Evolutionary conservation across 495 filamentous ascomycete species (phyloP).

Genomic region (Penicillium cataractarum): DNA sequence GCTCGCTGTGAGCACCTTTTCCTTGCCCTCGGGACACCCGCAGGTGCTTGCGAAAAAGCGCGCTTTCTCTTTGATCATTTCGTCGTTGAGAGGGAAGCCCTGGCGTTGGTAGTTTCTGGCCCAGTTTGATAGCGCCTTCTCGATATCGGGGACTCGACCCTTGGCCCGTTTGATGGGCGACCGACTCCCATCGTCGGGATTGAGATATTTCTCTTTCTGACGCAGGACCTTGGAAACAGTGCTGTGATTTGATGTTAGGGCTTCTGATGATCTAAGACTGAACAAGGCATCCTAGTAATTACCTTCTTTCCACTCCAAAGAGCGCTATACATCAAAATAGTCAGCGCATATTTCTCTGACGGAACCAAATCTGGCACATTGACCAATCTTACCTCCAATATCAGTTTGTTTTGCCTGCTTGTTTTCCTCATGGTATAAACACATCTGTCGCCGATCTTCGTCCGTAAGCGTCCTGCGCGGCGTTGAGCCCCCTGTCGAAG

Average conservation of each 20-base stretch:
- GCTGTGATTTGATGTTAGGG: slow-evolving; percentile 54
- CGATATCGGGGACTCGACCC: slow-evolving; percentile 92
- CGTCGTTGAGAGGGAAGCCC: slow-evolving; percentile 77
- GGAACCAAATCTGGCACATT: slow-evolving; percentile 7
- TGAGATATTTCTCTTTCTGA: slow-evolving; percentile 95
- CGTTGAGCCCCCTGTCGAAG: slow-evolving; percentile 61
- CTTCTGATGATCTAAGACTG: slow-evolving; percentile 4
- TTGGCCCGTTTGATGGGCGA: slow-evolving; percentile 90
- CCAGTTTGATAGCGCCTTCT: slow-evolving; percentile 91
- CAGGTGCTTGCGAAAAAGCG: slow-evolving; percentile 80
- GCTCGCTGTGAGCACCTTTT: slow-evolving; percentile 70
- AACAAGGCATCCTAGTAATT: slow-evolving; percentile 24
- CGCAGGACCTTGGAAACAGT: slow-evolving; percentile 98
- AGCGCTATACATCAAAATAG: slow-evolving; percentile 56
- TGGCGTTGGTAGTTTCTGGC: slow-evolving; percentile 77
- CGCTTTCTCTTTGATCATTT: slow-evolving; percentile 85
- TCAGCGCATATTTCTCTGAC: slow-evolving; percentile 30
- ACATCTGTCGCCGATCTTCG: slow-evolving; percentile 90
- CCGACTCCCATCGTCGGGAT: slow-evolving; percentile 79
- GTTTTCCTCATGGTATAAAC: slow-evolving; percentile 91
- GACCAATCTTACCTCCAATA: slow-evolving; percentile 76
- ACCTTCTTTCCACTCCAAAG: slow-evolving; percentile 99
- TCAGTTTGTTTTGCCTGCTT: slow-evolving; percentile 96
- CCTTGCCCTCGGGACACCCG: slow-evolving; percentile 73
- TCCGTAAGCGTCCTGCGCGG: slow-evolving; percentile 92